Evolutionary conservation across 164 flowering plant species (phyloP).

Genomic region (Hamamelis virginiana): DNA sequence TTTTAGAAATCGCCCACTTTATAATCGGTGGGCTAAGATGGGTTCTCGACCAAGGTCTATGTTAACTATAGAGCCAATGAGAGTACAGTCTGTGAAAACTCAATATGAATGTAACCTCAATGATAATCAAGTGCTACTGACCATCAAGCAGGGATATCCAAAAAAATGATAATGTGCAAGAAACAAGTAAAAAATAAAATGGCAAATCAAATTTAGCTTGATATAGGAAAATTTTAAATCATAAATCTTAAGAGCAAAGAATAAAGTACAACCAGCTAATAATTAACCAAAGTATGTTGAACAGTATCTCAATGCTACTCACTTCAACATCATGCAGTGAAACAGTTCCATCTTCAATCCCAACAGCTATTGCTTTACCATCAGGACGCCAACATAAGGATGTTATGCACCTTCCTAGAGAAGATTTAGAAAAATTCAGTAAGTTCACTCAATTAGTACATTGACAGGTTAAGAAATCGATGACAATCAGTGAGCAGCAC

Average conservation of each 20-base stretch:
- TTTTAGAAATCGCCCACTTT: too few species aligned
- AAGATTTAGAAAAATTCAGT: background rate
- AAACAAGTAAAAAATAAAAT: background rate
- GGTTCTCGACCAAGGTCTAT: too few species aligned
- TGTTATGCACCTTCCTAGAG: constrained; percentile 67
- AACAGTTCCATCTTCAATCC: constrained; percentile 90
- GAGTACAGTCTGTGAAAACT: background rate
- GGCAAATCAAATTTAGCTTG: background rate
- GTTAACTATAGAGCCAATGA: background rate
- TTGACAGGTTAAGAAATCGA: background rate
- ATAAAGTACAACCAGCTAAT: background rate
- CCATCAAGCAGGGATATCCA: background rate
- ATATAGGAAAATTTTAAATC: background rate
- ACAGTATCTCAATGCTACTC: constrained; percentile 16
- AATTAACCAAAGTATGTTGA: background rate
- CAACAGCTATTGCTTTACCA: constrained; percentile 93
- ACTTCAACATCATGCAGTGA: constrained; percentile 91
- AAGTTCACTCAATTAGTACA: background rate
- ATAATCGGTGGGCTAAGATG: too few species aligned
- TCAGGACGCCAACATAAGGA: constrained; percentile 97
- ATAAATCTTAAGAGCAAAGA: background rate
- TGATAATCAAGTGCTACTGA: background rate
- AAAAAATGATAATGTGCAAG: background rate
- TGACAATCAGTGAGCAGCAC: background rate
- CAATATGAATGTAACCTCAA: background rate